These are phyloP conservation scores for Rusavskia elegans DNA, from an alignment of 495 filamentous ascomycete genomes.

Conservation along the genomic window DNA sequence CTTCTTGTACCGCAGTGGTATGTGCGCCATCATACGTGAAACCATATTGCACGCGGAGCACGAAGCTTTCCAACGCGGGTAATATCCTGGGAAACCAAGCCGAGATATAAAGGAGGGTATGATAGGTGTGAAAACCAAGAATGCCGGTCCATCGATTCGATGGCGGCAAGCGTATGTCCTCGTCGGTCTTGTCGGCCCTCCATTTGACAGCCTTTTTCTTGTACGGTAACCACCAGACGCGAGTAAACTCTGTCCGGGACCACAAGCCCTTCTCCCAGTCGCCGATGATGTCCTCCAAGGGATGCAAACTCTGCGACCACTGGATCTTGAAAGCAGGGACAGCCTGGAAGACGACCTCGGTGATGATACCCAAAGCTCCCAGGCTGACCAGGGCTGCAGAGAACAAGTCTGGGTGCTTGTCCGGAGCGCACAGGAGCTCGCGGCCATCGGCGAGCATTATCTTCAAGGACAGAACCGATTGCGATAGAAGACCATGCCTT, in stretches of 20 bases:
- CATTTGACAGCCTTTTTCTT: conserved; percentile 72
- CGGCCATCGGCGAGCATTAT: conserved; percentile 75
- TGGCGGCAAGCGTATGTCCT: conserved; percentile 29
- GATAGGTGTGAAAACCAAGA: conserved; percentile 77
- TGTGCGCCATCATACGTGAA: conserved; percentile 47
- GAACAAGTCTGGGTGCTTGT: conserved; percentile 62
- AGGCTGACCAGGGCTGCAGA: conserved; percentile 75
- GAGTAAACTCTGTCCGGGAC: conserved; percentile 72
- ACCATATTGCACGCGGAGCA: conserved; percentile 91
- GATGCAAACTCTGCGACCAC: conserved; percentile 68
- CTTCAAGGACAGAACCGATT: conserved; percentile 52
- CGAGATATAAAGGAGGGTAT: conserved; percentile 64
- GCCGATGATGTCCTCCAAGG: conserved; percentile 46
- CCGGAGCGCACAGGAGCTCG: conserved; percentile 53
- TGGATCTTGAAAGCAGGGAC: conserved; percentile 60
- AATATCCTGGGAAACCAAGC: conserved; percentile 66
- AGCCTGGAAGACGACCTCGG: conserved; percentile 72
- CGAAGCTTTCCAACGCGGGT: conserved; percentile 81
- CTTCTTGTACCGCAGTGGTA: conserved; percentile 62
- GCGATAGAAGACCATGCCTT: conserved; percentile 66
- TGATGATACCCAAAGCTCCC: conserved; percentile 80
- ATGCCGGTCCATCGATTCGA: conserved; percentile 62
- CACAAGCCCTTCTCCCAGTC: conserved; percentile 65
- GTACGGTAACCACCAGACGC: conserved; percentile 97
- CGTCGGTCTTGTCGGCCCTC: conserved; percentile 59